Evolutionary conservation across 1,284 basidiomycete genomes (phyloP).

Genomic region (Boletus sp.): DNA sequence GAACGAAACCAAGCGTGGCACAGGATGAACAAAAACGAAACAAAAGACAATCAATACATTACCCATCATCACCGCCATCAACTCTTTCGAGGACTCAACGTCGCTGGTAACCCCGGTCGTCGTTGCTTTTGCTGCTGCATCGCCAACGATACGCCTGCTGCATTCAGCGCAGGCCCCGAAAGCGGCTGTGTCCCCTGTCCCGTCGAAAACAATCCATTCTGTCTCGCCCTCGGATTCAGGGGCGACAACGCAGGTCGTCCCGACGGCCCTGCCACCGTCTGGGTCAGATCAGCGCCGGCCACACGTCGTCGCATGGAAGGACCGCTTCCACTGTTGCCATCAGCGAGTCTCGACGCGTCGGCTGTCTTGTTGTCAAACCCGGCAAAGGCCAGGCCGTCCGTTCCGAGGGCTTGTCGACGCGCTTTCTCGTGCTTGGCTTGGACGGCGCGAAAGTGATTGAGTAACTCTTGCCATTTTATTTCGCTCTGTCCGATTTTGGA

Average conservation of each 20-base stretch:
- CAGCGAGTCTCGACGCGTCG: slow-evolving; percentile 21
- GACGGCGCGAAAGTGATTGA: slow-evolving; percentile 80
- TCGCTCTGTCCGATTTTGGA: slow-evolving; percentile 81
- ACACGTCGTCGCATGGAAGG: slow-evolving; percentile 54
- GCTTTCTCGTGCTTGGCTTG: slow-evolving; percentile 87
- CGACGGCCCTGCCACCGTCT: slow-evolving; percentile 18
- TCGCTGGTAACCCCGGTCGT: slow-evolving; percentile 40
- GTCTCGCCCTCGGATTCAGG: slow-evolving; percentile 65
- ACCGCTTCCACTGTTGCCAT: slow-evolving; percentile 5
- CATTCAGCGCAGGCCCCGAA: slow-evolving; percentile 7
- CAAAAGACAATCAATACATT: too few species aligned
- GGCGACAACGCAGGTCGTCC: slow-evolving; percentile 53
- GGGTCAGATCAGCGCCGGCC: slow-evolving; percentile 43
- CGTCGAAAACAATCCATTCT: slow-evolving; percentile 39
- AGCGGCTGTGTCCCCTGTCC: slow-evolving; percentile 25
- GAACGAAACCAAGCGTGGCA: neutral
- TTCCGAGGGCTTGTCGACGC: slow-evolving; percentile 62
- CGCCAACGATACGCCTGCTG: slow-evolving; percentile 30
- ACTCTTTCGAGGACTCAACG: slow-evolving; percentile 28
- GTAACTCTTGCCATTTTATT: slow-evolving; percentile 91
- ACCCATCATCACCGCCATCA: slow-evolving; percentile 9
- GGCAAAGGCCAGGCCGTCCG: slow-evolving; percentile 19
- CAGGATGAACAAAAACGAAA: neutral
- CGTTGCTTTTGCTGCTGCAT: slow-evolving; percentile 48
- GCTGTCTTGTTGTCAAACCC: slow-evolving; percentile 23